These are phyloP conservation scores for Bipolaris oryzae DNA, from an alignment of 2,329 filamentous ascomycete genomes.

Conservation along the genomic window DNA sequence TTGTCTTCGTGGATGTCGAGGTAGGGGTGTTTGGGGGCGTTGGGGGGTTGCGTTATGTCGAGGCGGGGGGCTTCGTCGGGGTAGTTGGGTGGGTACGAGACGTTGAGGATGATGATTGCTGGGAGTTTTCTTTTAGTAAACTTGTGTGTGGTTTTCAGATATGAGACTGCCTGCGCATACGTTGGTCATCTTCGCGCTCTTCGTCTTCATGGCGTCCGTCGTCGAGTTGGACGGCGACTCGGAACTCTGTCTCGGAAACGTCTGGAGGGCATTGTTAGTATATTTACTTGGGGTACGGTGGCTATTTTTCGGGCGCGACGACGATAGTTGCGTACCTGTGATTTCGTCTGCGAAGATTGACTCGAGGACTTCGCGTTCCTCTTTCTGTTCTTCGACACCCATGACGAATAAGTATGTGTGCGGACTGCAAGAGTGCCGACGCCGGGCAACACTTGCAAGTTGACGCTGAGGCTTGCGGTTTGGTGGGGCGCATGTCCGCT, in stretches of 20 bases:
- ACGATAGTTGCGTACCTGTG: constrained; percentile 64
- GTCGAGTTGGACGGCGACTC: constrained; percentile 85
- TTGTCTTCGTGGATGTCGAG: constrained; percentile 85
- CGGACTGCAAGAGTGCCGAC: not conserved
- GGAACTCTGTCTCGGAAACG: constrained; percentile 86
- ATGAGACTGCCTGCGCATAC: constrained; percentile 33
- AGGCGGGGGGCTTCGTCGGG: constrained; percentile 85
- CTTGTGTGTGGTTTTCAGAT: not conserved
- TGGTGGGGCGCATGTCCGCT: constrained; percentile 21
- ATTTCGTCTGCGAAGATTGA: constrained; percentile 99
- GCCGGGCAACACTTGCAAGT: constrained; percentile 1
- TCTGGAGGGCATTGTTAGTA: constrained; percentile 60
- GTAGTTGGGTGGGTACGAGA: constrained; percentile 88
- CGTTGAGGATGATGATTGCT: constrained; percentile 77
- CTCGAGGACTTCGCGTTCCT: constrained; percentile 96
- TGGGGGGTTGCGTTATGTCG: constrained; percentile 76
- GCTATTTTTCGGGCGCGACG: not conserved
- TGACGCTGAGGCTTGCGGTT: constrained; percentile 27
- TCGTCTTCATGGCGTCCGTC: constrained; percentile 62
- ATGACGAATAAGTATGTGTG: constrained; percentile 41
- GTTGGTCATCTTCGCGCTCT: constrained; percentile 62
- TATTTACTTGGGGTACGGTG: not conserved
- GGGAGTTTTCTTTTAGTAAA: constrained; percentile 15
- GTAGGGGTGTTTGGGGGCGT: constrained; percentile 70
- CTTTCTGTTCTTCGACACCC: constrained; percentile 81